Evolutionary conservation across 2,329 filamentous ascomycete species (phyloP).

Genomic region (Aspergillus phoenicis): DNA sequence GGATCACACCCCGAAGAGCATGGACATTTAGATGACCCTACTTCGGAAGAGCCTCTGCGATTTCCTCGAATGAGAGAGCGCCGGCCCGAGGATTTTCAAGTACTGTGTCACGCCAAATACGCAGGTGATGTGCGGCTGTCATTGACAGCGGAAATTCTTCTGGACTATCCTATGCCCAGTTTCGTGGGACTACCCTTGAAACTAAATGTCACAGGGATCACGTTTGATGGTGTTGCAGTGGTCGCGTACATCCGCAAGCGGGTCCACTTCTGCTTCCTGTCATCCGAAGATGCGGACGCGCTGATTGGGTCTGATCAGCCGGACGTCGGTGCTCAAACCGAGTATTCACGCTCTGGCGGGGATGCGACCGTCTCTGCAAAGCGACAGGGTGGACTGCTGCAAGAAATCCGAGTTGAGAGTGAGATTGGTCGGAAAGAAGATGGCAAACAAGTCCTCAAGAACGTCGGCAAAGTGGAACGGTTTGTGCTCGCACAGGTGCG

Average conservation of each 20-base stretch:
- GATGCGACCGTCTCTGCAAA: constrained; percentile 35
- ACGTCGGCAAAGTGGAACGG: constrained; percentile 96
- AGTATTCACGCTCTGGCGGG: constrained; percentile 37
- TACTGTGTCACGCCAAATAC: constrained; percentile 88
- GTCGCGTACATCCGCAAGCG: constrained; percentile 86
- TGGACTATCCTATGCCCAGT: constrained; percentile 98
- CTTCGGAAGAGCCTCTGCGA: constrained; percentile 24
- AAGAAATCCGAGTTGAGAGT: constrained; percentile 94
- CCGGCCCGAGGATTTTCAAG: constrained; percentile 83
- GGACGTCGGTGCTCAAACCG: constrained; percentile 32
- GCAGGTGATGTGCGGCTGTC: constrained; percentile 83
- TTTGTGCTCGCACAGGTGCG: constrained; percentile 96
- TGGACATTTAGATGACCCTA: constrained; percentile 25
- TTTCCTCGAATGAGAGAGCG: constrained; percentile 67
- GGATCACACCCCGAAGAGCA: constrained; percentile 24
- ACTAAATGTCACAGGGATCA: constrained; percentile 90
- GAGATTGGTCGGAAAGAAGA: constrained; percentile 93
- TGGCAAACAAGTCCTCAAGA: constrained; percentile 93
- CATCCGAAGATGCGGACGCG: constrained; percentile 84
- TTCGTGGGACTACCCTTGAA: constrained; percentile 95
- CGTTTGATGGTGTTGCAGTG: constrained; percentile 93
- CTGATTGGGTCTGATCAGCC: constrained; percentile 60
- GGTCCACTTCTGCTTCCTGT: constrained; percentile 92
- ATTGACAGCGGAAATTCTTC: constrained; percentile 88
- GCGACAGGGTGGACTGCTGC: constrained; percentile 73